Evolutionary conservation across 148 eudicot species (phyloP), one percentile per base, ranked within the genome.

Genomic region (Chenopodium quinoa): DNA sequence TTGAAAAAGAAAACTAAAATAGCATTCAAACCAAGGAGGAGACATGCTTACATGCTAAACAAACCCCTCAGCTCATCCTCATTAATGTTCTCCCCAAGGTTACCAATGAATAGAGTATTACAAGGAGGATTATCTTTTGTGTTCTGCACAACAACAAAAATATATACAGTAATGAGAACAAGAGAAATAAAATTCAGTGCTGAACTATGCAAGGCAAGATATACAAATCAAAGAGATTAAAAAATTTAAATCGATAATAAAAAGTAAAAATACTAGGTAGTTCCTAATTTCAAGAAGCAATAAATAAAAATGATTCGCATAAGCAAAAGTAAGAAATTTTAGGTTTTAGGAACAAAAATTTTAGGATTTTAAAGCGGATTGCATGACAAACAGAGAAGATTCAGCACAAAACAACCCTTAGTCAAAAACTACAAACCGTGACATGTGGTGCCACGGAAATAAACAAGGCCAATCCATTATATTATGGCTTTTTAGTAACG

Each of bases 101-200:
- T 96, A 75, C 99, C 99, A 75, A 96, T 93, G 77, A 96, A 96
- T 2, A 96, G 85, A 29, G 99, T 96, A 86, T 96, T 96, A 89
- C 99, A 96, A 50, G 99, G 98, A 81, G 99, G 99, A 81, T 96
- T 96, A 79, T 96, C 99, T 83, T 96, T 96, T 27, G 86, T 93
- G 84, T 96, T 96, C 98, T 96, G 90, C 91, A 84, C 50, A 80
- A 78, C 69, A 65, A 76, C 17, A 56, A 56, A 17, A 56, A 71
- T 12, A 50, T 4, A 56, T 47, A 74, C 3, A 50, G 4, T 48
- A 29, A 29, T 74, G 34, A 74, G 77, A 48, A 75, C 58, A 23
- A 47, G 52, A 56, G 71, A 19, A 64, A 69, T 12, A 52, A 58
- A 40, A n/a, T 27, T 5, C 64, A 71, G 20, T 60, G 25, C 60